Conservation (phyloP, 2,329 filamentous ascomycete genomes). For the Aaosphaeria arxii region DNA sequence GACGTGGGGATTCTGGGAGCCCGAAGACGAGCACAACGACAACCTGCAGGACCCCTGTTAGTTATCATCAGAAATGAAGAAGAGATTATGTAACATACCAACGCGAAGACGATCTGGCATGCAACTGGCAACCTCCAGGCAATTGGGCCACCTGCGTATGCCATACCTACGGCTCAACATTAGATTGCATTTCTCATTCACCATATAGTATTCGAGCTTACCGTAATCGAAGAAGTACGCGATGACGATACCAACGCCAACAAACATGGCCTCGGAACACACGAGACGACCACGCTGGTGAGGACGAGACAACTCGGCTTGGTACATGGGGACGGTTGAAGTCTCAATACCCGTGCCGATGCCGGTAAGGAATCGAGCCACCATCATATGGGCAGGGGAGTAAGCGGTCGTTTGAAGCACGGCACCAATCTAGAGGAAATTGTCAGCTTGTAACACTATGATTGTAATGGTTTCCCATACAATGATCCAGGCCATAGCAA, state of each 20-base stretch:
- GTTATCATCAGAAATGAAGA: neutral
- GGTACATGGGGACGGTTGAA: conserved; percentile 52
- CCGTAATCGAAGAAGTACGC: conserved; percentile 44
- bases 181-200: neutral
- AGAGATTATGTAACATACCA: conserved; percentile 6
- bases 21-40: conserved; percentile 43
- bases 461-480: neutral
- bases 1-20: conserved; percentile 44
- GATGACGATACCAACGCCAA: conserved; percentile 49
- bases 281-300: conserved; percentile 59
- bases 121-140: conserved; percentile 48
- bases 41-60: conserved; percentile 1
- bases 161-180: neutral
- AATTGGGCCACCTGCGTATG: conserved; percentile 28
- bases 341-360: conserved; percentile 56
- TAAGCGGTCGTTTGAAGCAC: conserved; percentile 36
- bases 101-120: conserved; percentile 45
- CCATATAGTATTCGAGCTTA: conserved; percentile 15
- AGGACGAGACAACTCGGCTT: conserved; percentile 51
- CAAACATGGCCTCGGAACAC: conserved; percentile 53
- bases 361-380: conserved; percentile 51
- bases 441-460: neutral
- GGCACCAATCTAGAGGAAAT: conserved; percentile 25
- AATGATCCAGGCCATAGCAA: neutral
- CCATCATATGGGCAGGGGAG: conserved; percentile 35